Percentiles rank a stretch among this genome's conserved stretches.
Evolutionary conservation across 1,284 basidiomycete genomes (phyloP).

Genomic region (Boletellus deceptivus): DNA sequence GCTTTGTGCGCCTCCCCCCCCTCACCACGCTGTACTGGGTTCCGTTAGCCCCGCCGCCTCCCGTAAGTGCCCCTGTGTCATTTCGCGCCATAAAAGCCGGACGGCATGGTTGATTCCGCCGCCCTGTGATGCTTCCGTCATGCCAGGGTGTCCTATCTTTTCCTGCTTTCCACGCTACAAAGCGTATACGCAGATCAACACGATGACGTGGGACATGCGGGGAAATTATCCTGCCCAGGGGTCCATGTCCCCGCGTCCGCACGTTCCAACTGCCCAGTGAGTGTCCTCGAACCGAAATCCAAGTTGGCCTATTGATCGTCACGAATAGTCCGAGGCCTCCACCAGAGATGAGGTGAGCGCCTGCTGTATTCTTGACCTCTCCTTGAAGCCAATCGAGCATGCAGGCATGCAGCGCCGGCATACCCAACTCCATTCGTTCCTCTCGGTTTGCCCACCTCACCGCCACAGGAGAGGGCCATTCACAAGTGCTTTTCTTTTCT

Average conservation of each 20-base stretch:
- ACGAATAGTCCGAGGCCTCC: slow-evolving; percentile 10
- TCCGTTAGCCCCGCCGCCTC: slow-evolving; percentile 18
- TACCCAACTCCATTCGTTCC: slow-evolving; percentile 20
- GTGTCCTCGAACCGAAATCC: slow-evolving; percentile 3
- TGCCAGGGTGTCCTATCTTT: slow-evolving; percentile 32
- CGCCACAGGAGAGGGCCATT: slow-evolving; percentile 14
- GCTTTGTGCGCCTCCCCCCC: slow-evolving; percentile 10
- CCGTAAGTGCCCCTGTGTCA: slow-evolving; percentile 15
- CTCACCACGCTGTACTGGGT: slow-evolving; percentile 27
- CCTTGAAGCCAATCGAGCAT: background rate
- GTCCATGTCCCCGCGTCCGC: slow-evolving; percentile 13
- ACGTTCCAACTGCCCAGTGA: slow-evolving; percentile 18
- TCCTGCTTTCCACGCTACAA: slow-evolving; percentile 35
- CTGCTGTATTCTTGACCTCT: background rate
- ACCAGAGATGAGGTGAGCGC: slow-evolving; percentile 18
- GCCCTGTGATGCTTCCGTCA: slow-evolving; percentile 16
- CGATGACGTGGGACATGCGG: slow-evolving; percentile 30
- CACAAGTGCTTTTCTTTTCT: slow-evolving; percentile 18
- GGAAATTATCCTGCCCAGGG: slow-evolving; percentile 17
- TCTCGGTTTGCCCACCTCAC: slow-evolving; percentile 15
- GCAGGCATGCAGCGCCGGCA: slow-evolving; percentile 17
- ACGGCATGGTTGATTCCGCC: background rate
- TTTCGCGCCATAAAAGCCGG: slow-evolving; percentile 27
- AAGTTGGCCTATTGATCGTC: slow-evolving; percentile 1
- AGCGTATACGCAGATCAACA: slow-evolving; percentile 32